phyloP scores from a whole-genome alignment of 306 rosid species.

The Fragaria nilgerrensis region DNA sequence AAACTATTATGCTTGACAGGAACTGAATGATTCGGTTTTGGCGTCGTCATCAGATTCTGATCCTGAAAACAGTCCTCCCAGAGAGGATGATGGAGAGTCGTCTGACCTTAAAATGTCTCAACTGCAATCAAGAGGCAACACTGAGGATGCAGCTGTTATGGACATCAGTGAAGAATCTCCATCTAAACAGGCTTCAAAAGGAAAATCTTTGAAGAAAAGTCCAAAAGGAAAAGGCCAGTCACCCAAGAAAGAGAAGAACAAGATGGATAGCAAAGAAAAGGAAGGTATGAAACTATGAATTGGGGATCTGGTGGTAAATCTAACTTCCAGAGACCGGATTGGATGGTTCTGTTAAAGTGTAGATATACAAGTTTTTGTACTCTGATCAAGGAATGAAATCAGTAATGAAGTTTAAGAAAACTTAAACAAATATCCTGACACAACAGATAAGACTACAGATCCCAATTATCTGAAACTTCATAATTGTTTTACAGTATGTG shows the following conservation, averaged over 20 bases:
- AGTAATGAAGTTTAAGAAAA: neutral
- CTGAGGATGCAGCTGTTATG: conserved; percentile 31
- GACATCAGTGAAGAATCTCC: conserved; percentile 44
- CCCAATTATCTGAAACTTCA: neutral
- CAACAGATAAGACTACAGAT: neutral
- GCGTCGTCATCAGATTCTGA: conserved; percentile 74
- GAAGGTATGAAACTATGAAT: conserved; percentile 51
- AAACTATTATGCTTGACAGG: conserved; percentile 37
- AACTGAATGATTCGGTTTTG: conserved; percentile 52
- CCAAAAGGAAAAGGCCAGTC: conserved; percentile 31
- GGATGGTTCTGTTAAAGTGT: neutral
- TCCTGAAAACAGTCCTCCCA: conserved; percentile 36
- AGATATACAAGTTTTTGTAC: neutral
- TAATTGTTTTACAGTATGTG: conserved; percentile 15
- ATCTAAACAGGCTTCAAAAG: conserved; percentile 46
- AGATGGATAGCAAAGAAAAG: conserved; percentile 30
- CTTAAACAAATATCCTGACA: neutral
- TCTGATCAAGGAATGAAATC: neutral
- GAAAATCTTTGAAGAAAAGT: conserved; percentile 38
- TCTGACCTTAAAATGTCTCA: conserved; percentile 34
- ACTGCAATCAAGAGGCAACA: conserved; percentile 28
- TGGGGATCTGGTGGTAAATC: neutral
- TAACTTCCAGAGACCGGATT: neutral
- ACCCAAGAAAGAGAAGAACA: conserved; percentile 42
- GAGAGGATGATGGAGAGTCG: conserved; percentile 44